phyloP scores from a whole-genome alignment of 1,284 basidiomycete genomes.

The Hypsizygus ulmarius region DNA sequence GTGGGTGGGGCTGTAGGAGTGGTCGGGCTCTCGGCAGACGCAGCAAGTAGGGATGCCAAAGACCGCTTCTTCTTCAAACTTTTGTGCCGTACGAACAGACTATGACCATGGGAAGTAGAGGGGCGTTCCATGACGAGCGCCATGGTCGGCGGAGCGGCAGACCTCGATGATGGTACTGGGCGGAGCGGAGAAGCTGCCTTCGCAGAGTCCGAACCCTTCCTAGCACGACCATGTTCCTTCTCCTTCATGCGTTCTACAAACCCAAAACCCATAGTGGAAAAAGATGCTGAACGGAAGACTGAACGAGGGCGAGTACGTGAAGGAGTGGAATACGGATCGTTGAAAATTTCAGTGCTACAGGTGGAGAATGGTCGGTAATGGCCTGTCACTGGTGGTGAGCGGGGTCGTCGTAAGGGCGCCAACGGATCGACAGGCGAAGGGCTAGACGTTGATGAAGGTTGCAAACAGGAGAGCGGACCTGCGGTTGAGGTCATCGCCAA shows the following conservation, averaged over 20 bases:
- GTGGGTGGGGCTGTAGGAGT: conserved; percentile 7
- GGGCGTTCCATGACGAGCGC: conserved; percentile 13
- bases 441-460: conserved; percentile 14
- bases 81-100: conserved; percentile 18
- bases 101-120: conserved; percentile 17
- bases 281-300: conserved; percentile 20
- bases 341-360: conserved; percentile 14
- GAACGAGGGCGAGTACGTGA: conserved; percentile 13
- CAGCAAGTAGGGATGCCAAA: conserved; percentile 28
- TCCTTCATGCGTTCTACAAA: conserved; percentile 26
- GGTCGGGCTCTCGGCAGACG: conserved; percentile 12
- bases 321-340: too few species aligned
- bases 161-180: conserved; percentile 8
- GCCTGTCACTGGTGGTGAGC: conserved; percentile 15
- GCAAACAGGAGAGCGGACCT: conserved; percentile 16
- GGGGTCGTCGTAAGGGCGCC: conserved; percentile 16
- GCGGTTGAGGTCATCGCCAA: conserved; percentile 13
- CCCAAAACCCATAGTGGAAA: conserved; percentile 31
- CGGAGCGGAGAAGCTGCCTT: conserved; percentile 4
- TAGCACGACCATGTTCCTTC: conserved; percentile 14
- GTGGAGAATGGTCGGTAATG: conserved; percentile 25
- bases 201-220: conserved; percentile 8
- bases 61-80: conserved; percentile 34
- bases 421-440: conserved; percentile 14
- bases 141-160: not conserved